Evolutionary conservation across 2,329 filamentous ascomycete genomes (phyloP).

Genomic region (Sphaerulina vaccinii): DNA sequence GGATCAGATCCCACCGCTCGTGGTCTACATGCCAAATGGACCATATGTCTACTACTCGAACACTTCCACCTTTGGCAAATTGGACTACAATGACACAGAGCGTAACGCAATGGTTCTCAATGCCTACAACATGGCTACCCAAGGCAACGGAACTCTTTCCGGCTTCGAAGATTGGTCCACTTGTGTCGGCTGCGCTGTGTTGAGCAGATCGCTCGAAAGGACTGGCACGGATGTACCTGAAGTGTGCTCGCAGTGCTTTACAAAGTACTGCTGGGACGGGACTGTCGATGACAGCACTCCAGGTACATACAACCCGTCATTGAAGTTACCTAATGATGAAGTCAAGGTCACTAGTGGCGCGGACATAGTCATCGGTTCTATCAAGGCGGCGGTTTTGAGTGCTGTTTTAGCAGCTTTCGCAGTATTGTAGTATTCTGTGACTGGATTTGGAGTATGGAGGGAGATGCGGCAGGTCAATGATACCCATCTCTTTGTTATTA

Average conservation of each 20-base stretch:
- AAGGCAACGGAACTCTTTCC: slow-evolving; percentile 76
- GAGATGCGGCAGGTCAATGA: background rate
- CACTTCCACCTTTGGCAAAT: slow-evolving; percentile 68
- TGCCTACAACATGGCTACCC: slow-evolving; percentile 79
- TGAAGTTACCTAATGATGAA: slow-evolving; percentile 26
- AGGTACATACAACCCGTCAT: slow-evolving; percentile 28
- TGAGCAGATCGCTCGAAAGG: slow-evolving; percentile 71
- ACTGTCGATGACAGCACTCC: slow-evolving; percentile 45
- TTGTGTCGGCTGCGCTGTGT: slow-evolving; percentile 85
- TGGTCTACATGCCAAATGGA: slow-evolving; percentile 78
- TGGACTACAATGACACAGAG: slow-evolving; percentile 61
- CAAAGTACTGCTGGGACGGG: slow-evolving; percentile 92
- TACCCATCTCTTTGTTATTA: slow-evolving; percentile 2
- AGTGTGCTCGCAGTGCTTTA: slow-evolving; percentile 74
- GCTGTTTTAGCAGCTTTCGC: slow-evolving; percentile 2
- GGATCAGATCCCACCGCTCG: slow-evolving; percentile 57
- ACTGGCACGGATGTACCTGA: slow-evolving; percentile 68
- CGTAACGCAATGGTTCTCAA: slow-evolving; percentile 83
- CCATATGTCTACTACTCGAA: slow-evolving; percentile 72
- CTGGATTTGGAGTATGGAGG: background rate
- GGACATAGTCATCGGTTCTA: slow-evolving; percentile 1
- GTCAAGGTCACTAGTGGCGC: slow-evolving; percentile 20
- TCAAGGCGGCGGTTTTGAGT: slow-evolving; percentile 5
- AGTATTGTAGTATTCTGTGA: background rate
- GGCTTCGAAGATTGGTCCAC: slow-evolving; percentile 66